Evolutionary conservation across 2,329 filamentous ascomycete species (phyloP), one percentile per base, ranked within the genome.

Genomic region (Cucurbitaria berberidis): DNA sequence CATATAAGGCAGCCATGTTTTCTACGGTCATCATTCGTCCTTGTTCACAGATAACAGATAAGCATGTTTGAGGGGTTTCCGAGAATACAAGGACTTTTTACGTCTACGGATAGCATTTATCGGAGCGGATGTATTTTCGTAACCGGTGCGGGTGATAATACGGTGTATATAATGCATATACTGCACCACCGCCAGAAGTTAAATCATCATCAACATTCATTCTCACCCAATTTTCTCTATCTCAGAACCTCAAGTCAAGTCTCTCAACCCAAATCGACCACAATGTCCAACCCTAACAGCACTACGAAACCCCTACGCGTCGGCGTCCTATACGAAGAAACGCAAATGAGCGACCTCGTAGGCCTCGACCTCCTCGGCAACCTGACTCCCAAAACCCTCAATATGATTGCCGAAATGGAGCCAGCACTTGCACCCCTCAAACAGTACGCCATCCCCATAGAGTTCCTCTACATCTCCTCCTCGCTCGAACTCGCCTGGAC

Each of bases 291-390:
- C n/a, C 16, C 15, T 13, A 24, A 43, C 3, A 36, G 44, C 22
- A 30, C 30, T 11, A 27, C 41, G 24, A 62, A 55, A 30, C 44
- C 75, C 41, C 66, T 78, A 45, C 75, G 75, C 59, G 69, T 79
- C 59, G 76, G 69, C 52, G 71, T 78, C 36, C 68, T 78, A 49
- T 68, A 73, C 59, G 74, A 78, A 53, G 50, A 64, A 21, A 69
- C 73, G 30, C 77, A 78, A 67, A 65, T 78, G 52, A 61, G 67
- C 45, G 77, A 78, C 61, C 72, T 79, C 36, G 59, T 72, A 16
- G 73, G 74, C 55, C 68, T 77, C 54, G 77, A 78, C 61, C 59
- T 78, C 38, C 48, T 79, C 32, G 75, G 70, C 53, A 75, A 74
- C 64, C 62, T 77, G 10, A 71, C 73, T 5, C 60, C 57, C 18